Percentiles rank a stretch among this genome's conserved stretches.
phyloP scores from a whole-genome alignment of 441 rosid species.

The Pelargonium citronellum region DNA sequence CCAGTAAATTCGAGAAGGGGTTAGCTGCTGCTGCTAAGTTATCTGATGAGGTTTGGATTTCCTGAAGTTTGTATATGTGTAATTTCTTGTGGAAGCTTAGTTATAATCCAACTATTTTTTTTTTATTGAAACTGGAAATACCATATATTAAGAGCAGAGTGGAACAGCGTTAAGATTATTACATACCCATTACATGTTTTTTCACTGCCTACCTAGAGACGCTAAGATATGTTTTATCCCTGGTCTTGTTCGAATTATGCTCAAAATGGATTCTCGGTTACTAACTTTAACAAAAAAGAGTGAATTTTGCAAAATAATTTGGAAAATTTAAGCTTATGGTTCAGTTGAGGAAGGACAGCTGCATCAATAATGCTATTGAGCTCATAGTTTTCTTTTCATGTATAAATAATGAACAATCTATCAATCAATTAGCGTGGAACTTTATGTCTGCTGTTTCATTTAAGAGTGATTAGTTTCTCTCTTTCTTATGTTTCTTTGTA shows the following conservation, averaged over 20 bases:
- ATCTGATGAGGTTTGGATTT: constrained; percentile 70
- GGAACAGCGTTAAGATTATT: too few species aligned
- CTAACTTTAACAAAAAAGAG: neutral
- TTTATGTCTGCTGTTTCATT: too few species aligned
- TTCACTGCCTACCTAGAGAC: too few species aligned
- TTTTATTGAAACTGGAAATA: too few species aligned
- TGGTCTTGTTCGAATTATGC: neutral
- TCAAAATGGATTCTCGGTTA: neutral
- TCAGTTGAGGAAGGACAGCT: neutral
- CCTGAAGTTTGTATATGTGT: neutral
- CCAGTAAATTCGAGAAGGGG: constrained; percentile 87
- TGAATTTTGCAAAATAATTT: too few species aligned
- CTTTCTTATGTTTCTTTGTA: too few species aligned
- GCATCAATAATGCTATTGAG: neutral
- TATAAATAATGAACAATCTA: too few species aligned
- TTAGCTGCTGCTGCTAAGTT: constrained; percentile 91
- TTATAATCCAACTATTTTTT: neutral
- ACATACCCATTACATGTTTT: too few species aligned
- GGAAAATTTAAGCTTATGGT: neutral
- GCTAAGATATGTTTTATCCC: too few species aligned
- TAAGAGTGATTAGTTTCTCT: too few species aligned
- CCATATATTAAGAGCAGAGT: too few species aligned
- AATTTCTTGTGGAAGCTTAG: neutral
- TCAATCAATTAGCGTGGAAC: too few species aligned
- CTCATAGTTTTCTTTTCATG: neutral